Base-by-base conservation (phyloP, 352 stramenopile genomes). In the Phytopythium aichiense region DNA sequence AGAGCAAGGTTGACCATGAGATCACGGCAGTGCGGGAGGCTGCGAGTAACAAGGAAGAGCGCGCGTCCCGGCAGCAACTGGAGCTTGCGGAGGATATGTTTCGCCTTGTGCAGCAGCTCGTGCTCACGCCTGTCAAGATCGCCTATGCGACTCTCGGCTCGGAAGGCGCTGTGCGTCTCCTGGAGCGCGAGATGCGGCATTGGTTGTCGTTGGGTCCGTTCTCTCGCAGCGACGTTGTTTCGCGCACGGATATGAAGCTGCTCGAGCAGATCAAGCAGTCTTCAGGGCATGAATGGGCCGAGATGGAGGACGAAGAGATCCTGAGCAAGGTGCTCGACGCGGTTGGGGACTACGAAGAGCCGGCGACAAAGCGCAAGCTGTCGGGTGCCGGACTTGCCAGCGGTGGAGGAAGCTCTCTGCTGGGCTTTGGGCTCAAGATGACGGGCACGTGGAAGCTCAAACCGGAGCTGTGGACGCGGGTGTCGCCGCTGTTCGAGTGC, bases 271-370 rank as follows among this genome's bases (percentile, higher is more conserved):
- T 91, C n/a, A 88, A 89, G 33, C 79, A 88, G 30, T 61, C 81
- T 30, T 53, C 69, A 16, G 56, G 55, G 0, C 81, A 89, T 48
- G 72, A 81, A 13, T 87, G 77, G 74, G 69, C 73, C 43, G 63
- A 81, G 20, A 55, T 87, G 7, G 85, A 94, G 60, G 85, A 94
- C 49, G 85, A 94, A 31, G 85, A 94, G 45, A 89, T 94, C 58
- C 40, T 94, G 15, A 84, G 72, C 8, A 68, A 88, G 35, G 81
- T 88, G 33, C 60, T 94, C 0, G 77, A 88, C 28, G 64, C 63
- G 9, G 81, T 92, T 37, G 84, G 82, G 13, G 69, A 77, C 25
- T 88, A 89, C 43, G 69, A 88, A 31, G 77, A 92, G 46, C 73
- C 79, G 11, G 62, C 51, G 13, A 40, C 51, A 2, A 9, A 45